phyloP scores from a whole-genome alignment of 2,329 filamentous ascomycete species.

The Pseudogymnoascus sp. region DNA sequence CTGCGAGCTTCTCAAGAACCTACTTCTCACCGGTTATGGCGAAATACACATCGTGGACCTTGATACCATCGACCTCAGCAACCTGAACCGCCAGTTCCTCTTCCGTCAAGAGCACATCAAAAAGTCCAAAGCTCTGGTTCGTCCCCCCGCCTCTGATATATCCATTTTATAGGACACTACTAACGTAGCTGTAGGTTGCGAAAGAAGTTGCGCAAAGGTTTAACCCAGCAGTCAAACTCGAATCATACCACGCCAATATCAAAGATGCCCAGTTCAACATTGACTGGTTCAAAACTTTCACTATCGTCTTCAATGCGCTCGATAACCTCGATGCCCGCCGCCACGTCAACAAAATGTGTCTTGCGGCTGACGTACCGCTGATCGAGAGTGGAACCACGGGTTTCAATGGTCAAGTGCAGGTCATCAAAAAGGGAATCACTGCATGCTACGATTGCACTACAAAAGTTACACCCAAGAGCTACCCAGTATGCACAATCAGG shows the following conservation, averaged over 20 bases:
- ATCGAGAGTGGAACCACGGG: conserved; percentile 96
- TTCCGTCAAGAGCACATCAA: conserved; percentile 97
- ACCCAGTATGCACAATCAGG: conserved; percentile 93
- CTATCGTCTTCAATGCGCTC: conserved; percentile 88
- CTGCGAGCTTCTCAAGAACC: conserved; percentile 94
- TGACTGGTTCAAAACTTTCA: conserved; percentile 77
- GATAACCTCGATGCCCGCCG: conserved; percentile 91
- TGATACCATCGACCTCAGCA: conserved; percentile 96
- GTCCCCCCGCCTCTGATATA: conserved; percentile 23
- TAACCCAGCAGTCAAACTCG: conserved; percentile 78
- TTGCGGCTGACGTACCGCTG: conserved; percentile 80
- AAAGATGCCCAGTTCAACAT: conserved; percentile 82
- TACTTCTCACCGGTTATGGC: conserved; percentile 84
- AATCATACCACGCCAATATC: conserved; percentile 90
- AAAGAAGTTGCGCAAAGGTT: conserved; percentile 86
- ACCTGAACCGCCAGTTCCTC: conserved; percentile 94
- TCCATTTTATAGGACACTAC: conserved; percentile 17
- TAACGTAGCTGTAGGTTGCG: conserved; percentile 53
- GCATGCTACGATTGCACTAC: conserved; percentile 94
- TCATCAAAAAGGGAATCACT: conserved; percentile 84
- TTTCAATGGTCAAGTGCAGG: conserved; percentile 95
- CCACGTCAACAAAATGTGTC: conserved; percentile 95
- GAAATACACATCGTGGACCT: conserved; percentile 94
- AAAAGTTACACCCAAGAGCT: conserved; percentile 86
- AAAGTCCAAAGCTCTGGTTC: conserved; percentile 84